Evolutionary conservation across 2,329 filamentous ascomycete species (phyloP).

Genomic region (Diaporthe eres): DNA sequence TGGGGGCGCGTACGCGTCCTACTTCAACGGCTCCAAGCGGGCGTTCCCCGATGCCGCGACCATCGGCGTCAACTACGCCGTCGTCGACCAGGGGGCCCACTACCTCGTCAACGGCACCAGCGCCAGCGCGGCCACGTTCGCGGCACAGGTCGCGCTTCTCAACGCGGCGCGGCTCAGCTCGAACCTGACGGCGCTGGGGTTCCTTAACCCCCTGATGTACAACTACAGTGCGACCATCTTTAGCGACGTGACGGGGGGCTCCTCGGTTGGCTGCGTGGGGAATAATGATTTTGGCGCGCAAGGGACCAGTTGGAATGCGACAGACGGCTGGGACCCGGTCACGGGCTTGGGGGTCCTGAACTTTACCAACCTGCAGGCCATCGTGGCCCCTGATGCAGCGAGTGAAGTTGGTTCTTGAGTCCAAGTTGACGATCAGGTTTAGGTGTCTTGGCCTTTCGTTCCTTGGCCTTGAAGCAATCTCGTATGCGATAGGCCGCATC

Average conservation of each 20-base stretch:
- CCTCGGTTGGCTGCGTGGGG: conserved; percentile 45
- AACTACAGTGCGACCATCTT: conserved; percentile 45
- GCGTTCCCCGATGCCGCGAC: conserved; percentile 67
- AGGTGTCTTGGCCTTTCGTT: not conserved
- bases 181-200: conserved; percentile 56
- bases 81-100: conserved; percentile 46
- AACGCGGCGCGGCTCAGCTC: conserved; percentile 58
- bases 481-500: not conserved
- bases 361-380: conserved; percentile 39
- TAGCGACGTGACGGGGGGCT: conserved; percentile 48
- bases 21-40: conserved; percentile 54
- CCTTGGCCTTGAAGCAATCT: too few relatives aligned
- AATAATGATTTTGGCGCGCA: not conserved
- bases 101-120: conserved; percentile 49
- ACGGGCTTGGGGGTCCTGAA: conserved; percentile 50
- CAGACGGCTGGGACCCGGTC: conserved; percentile 51
- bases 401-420: not conserved
- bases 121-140: conserved; percentile 58
- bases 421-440: too few relatives aligned
- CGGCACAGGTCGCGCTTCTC: conserved; percentile 58
- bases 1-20: conserved; percentile 51
- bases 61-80: conserved; percentile 59
- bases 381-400: not conserved
- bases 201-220: conserved; percentile 60
- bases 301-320: conserved; percentile 51